Evolutionary conservation across 768 basidiomycete genomes (phyloP).

Genomic region (Lyophyllum atratum): DNA sequence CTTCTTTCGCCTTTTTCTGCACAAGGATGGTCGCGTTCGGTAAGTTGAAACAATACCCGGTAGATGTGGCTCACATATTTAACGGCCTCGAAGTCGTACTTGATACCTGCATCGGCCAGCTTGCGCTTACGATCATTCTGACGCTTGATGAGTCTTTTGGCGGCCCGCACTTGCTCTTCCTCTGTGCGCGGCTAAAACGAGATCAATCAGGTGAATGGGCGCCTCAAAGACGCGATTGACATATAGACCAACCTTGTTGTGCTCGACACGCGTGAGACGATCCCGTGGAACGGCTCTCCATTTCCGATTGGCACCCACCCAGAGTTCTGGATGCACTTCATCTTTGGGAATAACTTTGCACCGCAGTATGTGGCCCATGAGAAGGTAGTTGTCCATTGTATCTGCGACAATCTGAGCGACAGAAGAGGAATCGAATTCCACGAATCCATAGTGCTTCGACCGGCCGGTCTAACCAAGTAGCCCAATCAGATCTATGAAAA

Average conservation of each 20-base stretch:
- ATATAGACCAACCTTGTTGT: conserved; percentile 72
- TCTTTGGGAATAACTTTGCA: conserved; percentile 92
- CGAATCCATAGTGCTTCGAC: conserved; percentile 96
- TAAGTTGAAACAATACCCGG: not conserved
- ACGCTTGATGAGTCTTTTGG: conserved; percentile 71
- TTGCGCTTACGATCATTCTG: conserved; percentile 79
- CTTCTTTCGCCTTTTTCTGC: conserved; percentile 26
- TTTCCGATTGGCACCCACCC: conserved; percentile 96
- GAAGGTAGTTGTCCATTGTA: conserved; percentile 98
- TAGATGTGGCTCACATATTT: conserved; percentile 70
- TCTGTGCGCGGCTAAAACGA: conserved; percentile 66
- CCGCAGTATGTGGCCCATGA: conserved; percentile 90
- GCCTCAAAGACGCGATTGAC: not conserved
- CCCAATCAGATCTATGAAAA: not conserved
- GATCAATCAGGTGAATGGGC: not conserved
- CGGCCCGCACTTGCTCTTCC: conserved; percentile 63
- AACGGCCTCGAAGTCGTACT: conserved; percentile 81
- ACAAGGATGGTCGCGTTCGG: not conserved
- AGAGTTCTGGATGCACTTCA: conserved; percentile 88
- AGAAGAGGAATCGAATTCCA: conserved; percentile 87
- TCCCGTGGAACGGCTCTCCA: conserved; percentile 78
- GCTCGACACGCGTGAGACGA: conserved; percentile 67
- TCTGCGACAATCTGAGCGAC: conserved; percentile 96
- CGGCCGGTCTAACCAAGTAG: conserved; percentile 70
- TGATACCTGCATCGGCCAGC: conserved; percentile 78